Conservation (phyloP, 2,329 filamentous ascomycete genomes). For the Verticillium nonalfalfae region DNA sequence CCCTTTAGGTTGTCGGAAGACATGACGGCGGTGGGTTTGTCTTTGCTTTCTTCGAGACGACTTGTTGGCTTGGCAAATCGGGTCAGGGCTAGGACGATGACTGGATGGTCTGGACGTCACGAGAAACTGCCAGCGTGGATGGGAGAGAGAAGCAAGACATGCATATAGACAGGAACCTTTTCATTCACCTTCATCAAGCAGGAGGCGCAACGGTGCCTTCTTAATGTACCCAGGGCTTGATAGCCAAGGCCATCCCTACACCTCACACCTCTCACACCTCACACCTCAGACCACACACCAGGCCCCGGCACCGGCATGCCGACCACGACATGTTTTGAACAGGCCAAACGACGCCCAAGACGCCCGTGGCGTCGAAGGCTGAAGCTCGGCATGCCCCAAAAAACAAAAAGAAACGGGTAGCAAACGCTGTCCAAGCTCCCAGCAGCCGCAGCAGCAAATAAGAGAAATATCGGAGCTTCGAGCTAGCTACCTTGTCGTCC, state of each 20-base stretch:
- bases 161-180: no score
- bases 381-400: neutral
- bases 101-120: neutral
- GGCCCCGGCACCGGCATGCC: neutral
- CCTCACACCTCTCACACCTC: neutral
- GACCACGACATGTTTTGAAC: neutral
- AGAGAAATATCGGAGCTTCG: no score
- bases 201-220: no score
- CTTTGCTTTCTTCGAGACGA: neutral
- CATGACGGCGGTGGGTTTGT: neutral
- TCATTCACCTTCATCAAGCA: no score
- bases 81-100: neutral
- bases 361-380: neutral
- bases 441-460: neutral
- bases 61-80: neutral
- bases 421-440: neutral
- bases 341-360: neutral
- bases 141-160: no score
- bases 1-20: constrained; percentile 13
- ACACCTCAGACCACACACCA: neutral
- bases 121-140: no score
- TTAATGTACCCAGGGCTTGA: no score
- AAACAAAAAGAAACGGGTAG: neutral
- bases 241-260: neutral
- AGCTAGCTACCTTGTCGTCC: neutral